These are phyloP conservation scores for Podaxis sp. DNA, from an alignment of 768 basidiomycete genomes.

Conservation along the genomic window DNA sequence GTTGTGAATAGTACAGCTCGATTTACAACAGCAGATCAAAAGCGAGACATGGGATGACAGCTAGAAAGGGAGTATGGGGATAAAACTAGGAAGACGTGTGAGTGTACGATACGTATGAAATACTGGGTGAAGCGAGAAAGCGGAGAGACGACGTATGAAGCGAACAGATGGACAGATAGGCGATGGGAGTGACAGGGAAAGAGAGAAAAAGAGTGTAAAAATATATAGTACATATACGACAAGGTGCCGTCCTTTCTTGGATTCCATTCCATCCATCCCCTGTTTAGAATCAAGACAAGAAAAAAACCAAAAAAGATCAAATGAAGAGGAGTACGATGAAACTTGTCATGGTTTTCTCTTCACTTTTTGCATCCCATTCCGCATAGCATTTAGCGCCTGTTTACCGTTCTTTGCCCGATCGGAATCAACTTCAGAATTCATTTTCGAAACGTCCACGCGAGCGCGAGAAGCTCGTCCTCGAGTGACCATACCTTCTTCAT, in stretches of 20 bases:
- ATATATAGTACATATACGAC: slow-evolving; percentile 14
- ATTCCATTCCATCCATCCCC: slow-evolving; percentile 15
- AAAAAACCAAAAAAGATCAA: slow-evolving; percentile 7
- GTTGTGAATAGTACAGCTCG: slow-evolving; percentile 10
- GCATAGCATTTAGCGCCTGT: slow-evolving; percentile 2
- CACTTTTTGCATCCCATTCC: slow-evolving; percentile 5
- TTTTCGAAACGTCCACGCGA: slow-evolving; percentile 10
- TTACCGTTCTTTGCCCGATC: slow-evolving; percentile 9
- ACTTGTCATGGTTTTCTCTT: slow-evolving; percentile 14
- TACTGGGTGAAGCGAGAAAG: slow-evolving; percentile 8
- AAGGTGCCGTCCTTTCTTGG: slow-evolving; percentile 7
- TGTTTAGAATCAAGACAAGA: slow-evolving; percentile 8
- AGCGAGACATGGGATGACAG: not conserved
- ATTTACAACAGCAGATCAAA: slow-evolving; percentile 14
- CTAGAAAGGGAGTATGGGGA: not conserved
- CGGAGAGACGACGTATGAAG: slow-evolving; percentile 7
- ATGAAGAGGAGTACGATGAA: not conserved
- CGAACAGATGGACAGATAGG: not conserved
- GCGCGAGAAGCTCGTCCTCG: slow-evolving; percentile 31
- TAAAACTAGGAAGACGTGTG: slow-evolving; percentile 10
- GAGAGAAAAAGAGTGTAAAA: slow-evolving; percentile 1
- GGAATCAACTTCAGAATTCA: not conserved
- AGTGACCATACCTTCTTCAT: slow-evolving; percentile 36
- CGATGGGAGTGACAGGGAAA: not conserved
- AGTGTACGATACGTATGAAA: slow-evolving; percentile 8